Percentiles rank a stretch among this genome's conserved stretches.
phyloP scores from a whole-genome alignment of 805 yeast genomes.

The Saccharomyces mikatae region DNA sequence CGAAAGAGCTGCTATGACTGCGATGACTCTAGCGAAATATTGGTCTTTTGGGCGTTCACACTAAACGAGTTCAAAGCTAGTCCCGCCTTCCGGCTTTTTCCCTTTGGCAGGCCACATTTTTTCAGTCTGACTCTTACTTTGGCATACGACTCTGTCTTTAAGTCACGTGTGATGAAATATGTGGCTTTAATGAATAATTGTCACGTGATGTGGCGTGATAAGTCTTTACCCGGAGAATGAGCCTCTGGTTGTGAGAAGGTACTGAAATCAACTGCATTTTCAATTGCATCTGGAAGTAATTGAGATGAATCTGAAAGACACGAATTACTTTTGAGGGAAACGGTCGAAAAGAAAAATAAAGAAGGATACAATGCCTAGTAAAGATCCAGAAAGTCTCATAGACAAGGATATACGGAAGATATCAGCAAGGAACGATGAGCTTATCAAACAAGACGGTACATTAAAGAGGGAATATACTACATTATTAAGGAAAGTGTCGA shows the following conservation, averaged over 20 bases:
- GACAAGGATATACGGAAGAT: slow-evolving; percentile 10
- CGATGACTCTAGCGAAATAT: background rate
- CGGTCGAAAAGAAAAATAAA: background rate
- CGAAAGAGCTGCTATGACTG: background rate
- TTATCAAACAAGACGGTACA: slow-evolving; percentile 24
- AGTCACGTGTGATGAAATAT: background rate
- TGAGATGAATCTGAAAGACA: background rate
- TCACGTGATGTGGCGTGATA: background rate
- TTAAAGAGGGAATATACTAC: slow-evolving; percentile 28
- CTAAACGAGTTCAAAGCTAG: background rate
- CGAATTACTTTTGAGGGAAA: no score
- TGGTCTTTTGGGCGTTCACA: background rate
- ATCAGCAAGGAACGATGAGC: slow-evolving; percentile 25
- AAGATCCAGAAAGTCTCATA: background rate
- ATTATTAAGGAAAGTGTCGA: slow-evolving; percentile 24
- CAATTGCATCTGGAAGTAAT: background rate
- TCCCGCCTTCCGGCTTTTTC: background rate
- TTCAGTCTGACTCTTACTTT: background rate
- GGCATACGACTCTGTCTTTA: background rate
- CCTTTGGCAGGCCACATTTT: background rate
- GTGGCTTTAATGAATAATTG: background rate
- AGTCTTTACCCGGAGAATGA: background rate
- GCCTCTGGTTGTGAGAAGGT: background rate
- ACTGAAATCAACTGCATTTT: background rate
- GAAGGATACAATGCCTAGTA: background rate